Evolutionary conservation across 345 rosid species (phyloP).

Genomic region (Syzygium aromaticum): DNA sequence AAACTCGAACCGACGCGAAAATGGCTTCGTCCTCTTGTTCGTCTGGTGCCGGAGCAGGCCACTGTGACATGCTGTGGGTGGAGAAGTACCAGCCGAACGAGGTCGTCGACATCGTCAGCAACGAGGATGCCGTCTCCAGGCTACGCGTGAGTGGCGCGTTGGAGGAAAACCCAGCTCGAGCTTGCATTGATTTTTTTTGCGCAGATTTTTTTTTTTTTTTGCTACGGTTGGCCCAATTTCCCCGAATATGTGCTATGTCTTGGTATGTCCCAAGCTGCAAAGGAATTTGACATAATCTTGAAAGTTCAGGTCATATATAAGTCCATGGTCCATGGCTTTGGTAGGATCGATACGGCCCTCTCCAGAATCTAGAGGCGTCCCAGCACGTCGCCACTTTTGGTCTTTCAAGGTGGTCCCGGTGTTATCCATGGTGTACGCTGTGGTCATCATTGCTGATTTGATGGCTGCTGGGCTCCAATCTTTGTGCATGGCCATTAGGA

Average conservation of each 20-base stretch:
- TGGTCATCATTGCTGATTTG: conserved; percentile 43
- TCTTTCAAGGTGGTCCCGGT: conserved; percentile 6
- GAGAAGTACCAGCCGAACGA: conserved; percentile 88
- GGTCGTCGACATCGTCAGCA: conserved; percentile 76
- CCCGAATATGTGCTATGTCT: neutral
- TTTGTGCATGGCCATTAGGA: conserved; percentile 32
- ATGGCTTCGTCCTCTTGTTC: conserved; percentile 58
- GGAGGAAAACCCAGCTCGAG: neutral
- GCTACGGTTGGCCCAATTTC: neutral
- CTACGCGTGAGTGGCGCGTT: conserved; percentile 17
- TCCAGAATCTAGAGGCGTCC: conserved; percentile 39
- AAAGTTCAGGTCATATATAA: conserved; percentile 20
- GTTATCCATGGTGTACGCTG: conserved; percentile 26
- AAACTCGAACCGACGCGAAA: neutral
- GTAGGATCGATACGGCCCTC: conserved; percentile 30
- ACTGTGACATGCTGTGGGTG: conserved; percentile 89
- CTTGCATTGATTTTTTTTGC: neutral
- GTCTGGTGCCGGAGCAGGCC: conserved; percentile 15
- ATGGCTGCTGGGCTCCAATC: conserved; percentile 35
- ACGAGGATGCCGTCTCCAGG: conserved; percentile 80
- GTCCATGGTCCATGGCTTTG: conserved; percentile 40
- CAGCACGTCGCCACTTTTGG: neutral
- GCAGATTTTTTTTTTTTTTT: neutral
- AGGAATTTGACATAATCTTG: conserved; percentile 32
- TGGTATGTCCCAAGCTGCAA: conserved; percentile 21